Evolutionary conservation across 352 stramenopile species (phyloP).

Genomic region (Phytophthora citrophthora): DNA sequence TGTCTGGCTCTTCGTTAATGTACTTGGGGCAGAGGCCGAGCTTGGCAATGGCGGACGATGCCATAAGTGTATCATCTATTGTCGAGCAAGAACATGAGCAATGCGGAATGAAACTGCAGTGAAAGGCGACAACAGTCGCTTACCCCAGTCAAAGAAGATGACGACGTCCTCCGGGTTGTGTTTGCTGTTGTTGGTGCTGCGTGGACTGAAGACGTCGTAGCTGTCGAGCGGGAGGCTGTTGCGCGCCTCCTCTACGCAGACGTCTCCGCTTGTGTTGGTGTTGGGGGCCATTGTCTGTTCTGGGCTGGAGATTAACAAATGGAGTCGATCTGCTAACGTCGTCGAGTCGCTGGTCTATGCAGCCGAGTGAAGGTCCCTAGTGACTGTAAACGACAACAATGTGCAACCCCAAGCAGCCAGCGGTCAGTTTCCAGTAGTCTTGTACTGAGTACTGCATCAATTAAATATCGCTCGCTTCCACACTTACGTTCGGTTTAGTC

Average conservation of each 20-base stretch:
- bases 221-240: slow-evolving; percentile 59
- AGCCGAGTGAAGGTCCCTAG: slow-evolving; percentile 22
- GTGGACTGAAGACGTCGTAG: slow-evolving; percentile 54
- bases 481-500: slow-evolving; percentile 29
- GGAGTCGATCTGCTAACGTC: slow-evolving; percentile 18
- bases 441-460: too few relatives aligned
- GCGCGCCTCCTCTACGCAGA: slow-evolving; percentile 69
- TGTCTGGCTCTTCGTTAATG: slow-evolving; percentile 83
- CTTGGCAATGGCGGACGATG: slow-evolving; percentile 82
- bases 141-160: slow-evolving; percentile 91
- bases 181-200: slow-evolving; percentile 34
- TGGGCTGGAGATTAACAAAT: not conserved
- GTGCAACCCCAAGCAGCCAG: slow-evolving; percentile 1
- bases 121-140: slow-evolving; percentile 13
- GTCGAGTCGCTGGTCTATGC: slow-evolving; percentile 23
- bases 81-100: slow-evolving; percentile 13
- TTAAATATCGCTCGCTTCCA: too few relatives aligned
- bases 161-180: slow-evolving; percentile 63
- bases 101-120: not conserved
- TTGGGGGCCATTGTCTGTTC: slow-evolving; percentile 60
- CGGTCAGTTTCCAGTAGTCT: too few relatives aligned
- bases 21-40: slow-evolving; percentile 84
- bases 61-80: slow-evolving; percentile 84
- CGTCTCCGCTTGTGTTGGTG: slow-evolving; percentile 54
- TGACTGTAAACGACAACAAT: slow-evolving; percentile 26